Base-by-base conservation (phyloP, 805 yeast genomes). In the Sungouiella thailandica region DNA sequence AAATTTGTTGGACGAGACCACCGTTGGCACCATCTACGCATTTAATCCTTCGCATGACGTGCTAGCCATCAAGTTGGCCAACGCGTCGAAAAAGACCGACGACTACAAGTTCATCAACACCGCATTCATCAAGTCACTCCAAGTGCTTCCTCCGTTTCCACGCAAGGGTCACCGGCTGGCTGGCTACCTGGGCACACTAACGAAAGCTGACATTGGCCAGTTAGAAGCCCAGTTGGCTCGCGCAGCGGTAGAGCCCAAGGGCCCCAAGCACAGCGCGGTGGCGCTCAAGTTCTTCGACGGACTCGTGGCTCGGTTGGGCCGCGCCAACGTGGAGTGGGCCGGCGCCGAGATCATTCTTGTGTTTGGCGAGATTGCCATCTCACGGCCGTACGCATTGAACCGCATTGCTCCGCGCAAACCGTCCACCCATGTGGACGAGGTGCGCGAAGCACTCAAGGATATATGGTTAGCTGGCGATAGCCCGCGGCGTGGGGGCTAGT, bases 21-120 rank as follows among this genome's bases (percentile, higher is more conserved):
- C 77, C 33, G 64, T 66, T n/a, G 95, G 93, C 1, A 60, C 69
- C 20, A 69, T 84, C 24, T 80, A 77, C 52, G 70, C 87, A 7
- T 80, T 73, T 52, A 73, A 76, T 37, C 63, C 78, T 5, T 68
- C 65, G 34, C 36, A 61, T 53, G 66, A 69, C 25, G 53, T 76
- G n/a, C 41, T 74, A 16, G 54, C 72, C 1, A 48, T 68, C 34
- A 51, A 47, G 25, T 50, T 52, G 26, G 51, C 51, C 14, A 40
- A 49, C n/a, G 23, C 20, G 12, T 8, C 13, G 5, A 28, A 32
- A 8, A 28, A 23, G 18, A 10, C 35, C 7, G 52, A 49, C 6
- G 37, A 40, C 9, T 78, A 73, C 54, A 68, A 72, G 39, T 58
- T 81, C 30, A 60, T 82, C 33, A 78, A 78, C 49, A 65, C 76